Evolutionary conservation across 2,329 filamentous ascomycete species (phyloP).

Genomic region (Xylaria sp.): DNA sequence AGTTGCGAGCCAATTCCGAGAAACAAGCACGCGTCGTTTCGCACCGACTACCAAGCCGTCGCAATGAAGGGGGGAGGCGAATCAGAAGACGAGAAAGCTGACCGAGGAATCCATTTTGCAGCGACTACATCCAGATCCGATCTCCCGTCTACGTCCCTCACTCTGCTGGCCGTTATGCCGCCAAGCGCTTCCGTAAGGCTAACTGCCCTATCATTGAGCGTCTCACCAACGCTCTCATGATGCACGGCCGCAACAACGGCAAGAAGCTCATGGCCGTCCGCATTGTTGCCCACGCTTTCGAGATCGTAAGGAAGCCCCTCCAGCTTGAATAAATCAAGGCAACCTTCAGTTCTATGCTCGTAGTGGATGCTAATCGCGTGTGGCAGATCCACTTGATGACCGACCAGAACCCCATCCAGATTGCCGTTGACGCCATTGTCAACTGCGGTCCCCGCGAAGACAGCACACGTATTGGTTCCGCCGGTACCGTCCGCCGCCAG

Average conservation of each 20-base stretch:
- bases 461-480: constrained; percentile 98
- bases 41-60: constrained; percentile 14
- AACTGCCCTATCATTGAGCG: constrained; percentile 99
- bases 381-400: constrained; percentile 98
- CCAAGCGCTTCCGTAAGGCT: constrained; percentile 99
- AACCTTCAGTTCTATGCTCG: background rate
- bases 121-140: constrained; percentile 99
- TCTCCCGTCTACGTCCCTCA: constrained; percentile 98
- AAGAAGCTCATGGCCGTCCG: constrained; percentile 99
- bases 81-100: constrained; percentile 29
- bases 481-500: constrained; percentile 99
- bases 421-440: constrained; percentile 98
- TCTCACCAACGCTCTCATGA: constrained; percentile 99
- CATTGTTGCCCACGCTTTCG: constrained; percentile 97
- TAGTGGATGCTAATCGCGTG: constrained; percentile 9
- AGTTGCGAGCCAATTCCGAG: constrained; percentile 15
- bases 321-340: background rate
- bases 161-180: constrained; percentile 96
- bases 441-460: constrained; percentile 99
- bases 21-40: constrained; percentile 4
- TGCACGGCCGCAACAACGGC: constrained; percentile 99
- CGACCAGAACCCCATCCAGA: constrained; percentile 99
- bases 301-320: constrained; percentile 72
- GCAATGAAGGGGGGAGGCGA: constrained; percentile 11
- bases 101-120: constrained; percentile 39